Base-by-base conservation (phyloP, 2,329 filamentous ascomycete genomes). In the Claviceps purpurea region DNA sequence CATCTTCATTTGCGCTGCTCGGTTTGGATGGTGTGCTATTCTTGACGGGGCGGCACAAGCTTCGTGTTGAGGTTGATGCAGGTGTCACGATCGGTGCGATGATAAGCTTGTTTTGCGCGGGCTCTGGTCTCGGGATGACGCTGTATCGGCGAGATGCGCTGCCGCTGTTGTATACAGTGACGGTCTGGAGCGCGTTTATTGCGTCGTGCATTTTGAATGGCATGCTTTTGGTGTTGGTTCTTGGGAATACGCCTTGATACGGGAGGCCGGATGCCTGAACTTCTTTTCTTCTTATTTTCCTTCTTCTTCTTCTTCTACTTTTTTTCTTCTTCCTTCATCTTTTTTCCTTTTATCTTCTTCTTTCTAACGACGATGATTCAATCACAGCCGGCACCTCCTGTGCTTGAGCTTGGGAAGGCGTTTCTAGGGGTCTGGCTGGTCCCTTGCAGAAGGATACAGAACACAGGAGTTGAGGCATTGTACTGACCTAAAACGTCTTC, bases 51-150 rank as follows among this genome's bases (percentile, higher is more conserved):
- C 75, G 78, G 47, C 82, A 81, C 62, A 84, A 78, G 63, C 73
- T 84, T 57, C 73, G 77, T 4, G 73, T 81, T n/a, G 81, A 87
- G 64, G 87, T 91, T 3, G 85, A 90, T 59, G 79, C 78, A 0
- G 86, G 82, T 8, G 84, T 87, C 2, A 74, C 86, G 1, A 72
- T 87, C 42, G 86, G 85, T 10, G 81, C 85, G 16, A 74, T 86
- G 37, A 73, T 78, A 34, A 86, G 82, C 56, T 64, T 89, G 42
- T 74, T 81, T 54, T 81, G 81, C 59, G 79, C 79, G 0, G 78
- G 81, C 47, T 70, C 76, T 13, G 84, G 75, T 1, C 70, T 87
- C 6, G 79, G 76, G 38, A 74, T 77, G 62, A 74, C 78, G 56
- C 63, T 83, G 13, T 75, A 76, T 49, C 72, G 79, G 39, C 66